Percentiles rank a stretch among this genome's conserved stretches.
phyloP scores from a whole-genome alignment of 768 basidiomycete genomes.

The Agaricus blazei region DNA sequence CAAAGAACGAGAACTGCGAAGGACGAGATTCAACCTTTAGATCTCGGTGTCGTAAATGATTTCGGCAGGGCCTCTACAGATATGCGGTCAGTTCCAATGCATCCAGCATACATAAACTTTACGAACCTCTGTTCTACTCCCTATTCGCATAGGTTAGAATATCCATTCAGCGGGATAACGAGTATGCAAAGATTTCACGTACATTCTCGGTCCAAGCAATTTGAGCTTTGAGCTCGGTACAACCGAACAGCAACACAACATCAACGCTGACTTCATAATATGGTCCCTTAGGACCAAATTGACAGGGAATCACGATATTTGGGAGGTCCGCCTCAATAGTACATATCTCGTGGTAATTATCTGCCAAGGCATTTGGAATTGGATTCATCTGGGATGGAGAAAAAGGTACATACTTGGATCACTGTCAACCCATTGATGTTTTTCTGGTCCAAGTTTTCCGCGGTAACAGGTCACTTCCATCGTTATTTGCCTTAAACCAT shows the following conservation, averaged over 20 bases:
- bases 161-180: neutral
- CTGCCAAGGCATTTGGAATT: slow-evolving; percentile 9
- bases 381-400: neutral
- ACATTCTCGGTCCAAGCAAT: slow-evolving; percentile 46
- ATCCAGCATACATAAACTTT: neutral
- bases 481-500: neutral
- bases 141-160: slow-evolving; percentile 14
- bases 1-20: too few species aligned
- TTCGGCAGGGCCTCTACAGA: slow-evolving; percentile 30
- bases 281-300: slow-evolving; percentile 8
- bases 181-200: slow-evolving; percentile 13
- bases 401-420: slow-evolving; percentile 4
- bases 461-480: slow-evolving; percentile 1
- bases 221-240: slow-evolving; percentile 49
- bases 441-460: neutral
- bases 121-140: slow-evolving; percentile 30
- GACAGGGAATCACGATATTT: slow-evolving; percentile 16
- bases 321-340: slow-evolving; percentile 23
- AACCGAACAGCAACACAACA: slow-evolving; percentile 46
- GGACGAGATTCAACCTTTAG: neutral
- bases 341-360: slow-evolving; percentile 23
- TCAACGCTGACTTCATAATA: slow-evolving; percentile 32
- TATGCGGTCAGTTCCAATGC: neutral
- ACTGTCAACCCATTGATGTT: slow-evolving; percentile 2
- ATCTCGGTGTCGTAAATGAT: slow-evolving; percentile 25